Evolutionary conservation across 768 basidiomycete genomes (phyloP).

Genomic region (Boletus tomentosulus): DNA sequence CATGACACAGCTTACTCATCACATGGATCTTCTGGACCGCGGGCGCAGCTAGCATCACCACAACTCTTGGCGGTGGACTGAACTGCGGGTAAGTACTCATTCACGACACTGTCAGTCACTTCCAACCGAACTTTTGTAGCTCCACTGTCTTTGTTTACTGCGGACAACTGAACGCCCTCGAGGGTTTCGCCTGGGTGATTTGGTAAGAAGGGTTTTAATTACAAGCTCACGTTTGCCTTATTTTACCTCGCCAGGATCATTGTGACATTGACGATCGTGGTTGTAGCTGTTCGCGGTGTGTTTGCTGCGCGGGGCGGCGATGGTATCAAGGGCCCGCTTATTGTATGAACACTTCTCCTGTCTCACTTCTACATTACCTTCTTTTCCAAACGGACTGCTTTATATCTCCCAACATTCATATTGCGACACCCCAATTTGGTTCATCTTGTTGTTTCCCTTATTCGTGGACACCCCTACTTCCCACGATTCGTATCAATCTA

Average conservation of each 20-base stretch:
- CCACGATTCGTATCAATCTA: neutral
- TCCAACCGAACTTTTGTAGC: conserved; percentile 13
- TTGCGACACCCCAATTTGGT: conserved; percentile 13
- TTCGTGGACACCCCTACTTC: conserved; percentile 8
- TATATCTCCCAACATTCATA: conserved; percentile 1
- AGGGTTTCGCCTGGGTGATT: conserved; percentile 72
- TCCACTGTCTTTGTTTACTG: conserved; percentile 55
- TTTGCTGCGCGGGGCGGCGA: conserved; percentile 59
- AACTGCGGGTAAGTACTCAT: conserved; percentile 55
- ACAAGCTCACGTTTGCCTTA: neutral
- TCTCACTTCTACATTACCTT: conserved; percentile 1
- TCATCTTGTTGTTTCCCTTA: conserved; percentile 1
- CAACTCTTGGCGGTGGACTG: conserved; percentile 60
- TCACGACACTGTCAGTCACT: neutral
- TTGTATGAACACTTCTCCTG: conserved; percentile 24
- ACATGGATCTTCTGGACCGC: conserved; percentile 81
- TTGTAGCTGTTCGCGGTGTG: conserved; percentile 60
- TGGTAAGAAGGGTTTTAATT: conserved; percentile 43
- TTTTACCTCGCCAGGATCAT: conserved; percentile 46
- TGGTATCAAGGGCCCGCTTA: conserved; percentile 56
- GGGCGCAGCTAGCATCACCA: conserved; percentile 66
- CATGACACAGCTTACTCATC: conserved; percentile 47
- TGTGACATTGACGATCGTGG: conserved; percentile 54
- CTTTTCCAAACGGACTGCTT: conserved; percentile 1
- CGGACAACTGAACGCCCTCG: conserved; percentile 69